Base-by-base conservation (phyloP, 2,329 filamentous ascomycete genomes). In the Botrytis paeoniae region DNA sequence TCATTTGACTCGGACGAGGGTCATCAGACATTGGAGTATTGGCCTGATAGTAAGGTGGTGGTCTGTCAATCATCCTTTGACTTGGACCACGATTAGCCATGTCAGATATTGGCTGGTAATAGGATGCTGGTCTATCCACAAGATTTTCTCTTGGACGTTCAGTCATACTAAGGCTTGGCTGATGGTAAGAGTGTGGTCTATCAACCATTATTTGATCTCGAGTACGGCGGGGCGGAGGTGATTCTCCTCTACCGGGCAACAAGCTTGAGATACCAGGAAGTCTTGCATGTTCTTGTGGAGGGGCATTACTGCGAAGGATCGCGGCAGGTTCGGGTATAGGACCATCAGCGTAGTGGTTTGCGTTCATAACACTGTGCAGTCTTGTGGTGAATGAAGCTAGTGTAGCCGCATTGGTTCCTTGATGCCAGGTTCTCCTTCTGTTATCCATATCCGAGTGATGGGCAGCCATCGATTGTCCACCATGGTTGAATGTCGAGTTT, bases 261-360 rank as follows among this genome's bases (percentile, higher is more conserved):
- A 98, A 97, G 25, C 93, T 97, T 81, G 97, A 94, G 76, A 98
- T 98, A 22, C 95, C 94, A 0, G 95, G 95, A 22, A 98, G 86
- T 57, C 93, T 85, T 7, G 86, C 83, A 10, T 86, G 88, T 77
- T 72, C 65, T 12, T 60, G 37, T 9, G 91, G 89, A 81, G 83
- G 89, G 54, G 81, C 76, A 73, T 80, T 79, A 64, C 76, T 78
- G n/a, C 77, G 78, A 32, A 80, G 74, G 35, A 77, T 68, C 7
- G 43, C 70, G 12, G 76, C 71, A 37, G 76, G 76, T 70, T 78
- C 77, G 60, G 78, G 77, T 48, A 75, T 75, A n/a, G 75, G 75
- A 4, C 76, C 77, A 25, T 69, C 71, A 80, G 83, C 88, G 82
- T 84, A 87, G 75, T 85, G 89, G 80, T 82, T 89, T 79, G 92